Percentiles rank a stretch among this genome's conserved stretches.
Evolutionary conservation across 169 alveolate species (phyloP).

Genomic region (Plasmodium vinckei): DNA sequence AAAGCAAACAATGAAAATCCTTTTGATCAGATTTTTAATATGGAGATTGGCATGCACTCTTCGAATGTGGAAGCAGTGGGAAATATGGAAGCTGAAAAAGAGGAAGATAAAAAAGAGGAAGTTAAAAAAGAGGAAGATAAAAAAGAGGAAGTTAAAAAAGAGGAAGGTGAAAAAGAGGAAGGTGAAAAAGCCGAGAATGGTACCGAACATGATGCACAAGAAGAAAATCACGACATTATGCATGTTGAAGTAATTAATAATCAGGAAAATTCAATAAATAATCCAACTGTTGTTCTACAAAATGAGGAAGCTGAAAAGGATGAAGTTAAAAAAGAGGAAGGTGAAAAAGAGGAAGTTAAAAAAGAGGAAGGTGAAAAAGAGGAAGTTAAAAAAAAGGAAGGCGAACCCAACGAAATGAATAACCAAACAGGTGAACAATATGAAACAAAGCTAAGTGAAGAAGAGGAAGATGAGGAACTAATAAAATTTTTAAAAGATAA

Average conservation of each 20-base stretch:
- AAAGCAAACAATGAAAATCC: no score
- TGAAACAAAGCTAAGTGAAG: background rate
- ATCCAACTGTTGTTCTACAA: no score
- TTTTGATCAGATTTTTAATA: no score
- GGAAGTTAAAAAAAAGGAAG: background rate
- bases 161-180: constrained; percentile 8
- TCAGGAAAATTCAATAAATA: no score
- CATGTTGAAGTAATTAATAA: no score
- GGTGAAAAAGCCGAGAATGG: background rate
- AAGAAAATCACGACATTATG: no score
- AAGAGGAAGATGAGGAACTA: constrained; percentile 9
- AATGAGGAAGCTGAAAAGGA: background rate
- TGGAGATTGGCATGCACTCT: no score
- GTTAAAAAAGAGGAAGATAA: background rate
- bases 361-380: constrained; percentile 3
- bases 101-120: background rate
- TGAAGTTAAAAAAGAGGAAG: background rate
- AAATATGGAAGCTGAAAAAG: no score
- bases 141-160: background rate
- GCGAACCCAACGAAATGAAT: background rate
- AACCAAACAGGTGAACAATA: background rate
- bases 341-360: background rate
- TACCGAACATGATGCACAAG: no score
- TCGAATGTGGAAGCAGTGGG: no score
- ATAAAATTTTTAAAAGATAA: constrained; percentile 27